Evolutionary conservation across 148 eudicot genomes (phyloP), one percentile per base, ranked within the genome.

Genomic region (Selenicereus undatus): DNA sequence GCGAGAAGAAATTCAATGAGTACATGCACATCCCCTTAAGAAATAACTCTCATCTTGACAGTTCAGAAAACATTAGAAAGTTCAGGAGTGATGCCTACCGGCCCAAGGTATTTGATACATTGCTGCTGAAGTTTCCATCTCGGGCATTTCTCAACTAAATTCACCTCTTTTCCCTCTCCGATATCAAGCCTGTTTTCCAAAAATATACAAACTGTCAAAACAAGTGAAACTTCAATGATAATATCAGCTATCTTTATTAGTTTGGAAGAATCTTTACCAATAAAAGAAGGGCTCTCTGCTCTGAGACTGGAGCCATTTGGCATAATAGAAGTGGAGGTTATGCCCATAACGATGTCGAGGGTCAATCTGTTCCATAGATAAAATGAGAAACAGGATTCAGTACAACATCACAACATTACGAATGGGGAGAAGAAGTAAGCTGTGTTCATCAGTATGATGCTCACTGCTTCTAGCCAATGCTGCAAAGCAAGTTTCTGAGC

Each of bases 301-400:
- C 54, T 92, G 95, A 78, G 95, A 90, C 70, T 92, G 83, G 60
- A 96, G 89, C 99, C 99, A 96, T 52, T 91, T 90, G 60, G 68
- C 75, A 73, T 96, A 96, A 81, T 96, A 96, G 87, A 96, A 94
- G 80, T 90, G 98, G 42, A 93, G 93, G 83, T 96, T 96, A 86
- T 93, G 98, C 45, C 99, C 99, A 82, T 96, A 96, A 20, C 99
- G 98, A 81, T 96, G 99, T 76, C 99, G 90, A 69, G 99, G 99
- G 88, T 96, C 99, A 88, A 94, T 96, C 99, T 96, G 88, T 77
- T 77, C 32, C n/a, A 84, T 65, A 45, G 56, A 76, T 8, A 72
- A 30, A 7, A 27, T 39, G 73, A 52, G 12, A 66, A 73, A 79
- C 27, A 17, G 8, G 65, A 60, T 62, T 90, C 73, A 85, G 64